These are phyloP conservation scores for Zygosaccharomyces kombuchaensis DNA, from an alignment of 805 yeast species.

Conservation along the genomic window DNA sequence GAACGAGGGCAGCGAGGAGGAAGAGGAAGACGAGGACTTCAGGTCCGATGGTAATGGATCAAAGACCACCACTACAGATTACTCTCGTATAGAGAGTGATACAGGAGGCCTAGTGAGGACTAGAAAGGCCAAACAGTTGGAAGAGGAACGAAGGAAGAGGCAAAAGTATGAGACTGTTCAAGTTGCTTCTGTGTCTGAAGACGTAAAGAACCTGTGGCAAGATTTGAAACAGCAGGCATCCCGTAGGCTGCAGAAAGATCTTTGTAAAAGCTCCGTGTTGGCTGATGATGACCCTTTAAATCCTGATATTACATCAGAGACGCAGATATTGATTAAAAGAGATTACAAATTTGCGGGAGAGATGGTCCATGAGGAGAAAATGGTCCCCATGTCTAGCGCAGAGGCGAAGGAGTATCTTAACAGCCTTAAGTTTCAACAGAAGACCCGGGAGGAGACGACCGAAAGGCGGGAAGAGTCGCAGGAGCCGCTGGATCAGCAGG, in stretches of 20 bases:
- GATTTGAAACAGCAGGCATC: conserved; percentile 41
- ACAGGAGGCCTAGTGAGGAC: conserved; percentile 67
- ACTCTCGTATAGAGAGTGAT: conserved; percentile 51
- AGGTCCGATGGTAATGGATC: conserved; percentile 37
- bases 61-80: conserved; percentile 27
- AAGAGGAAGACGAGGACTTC: conserved; percentile 34
- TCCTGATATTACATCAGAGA: conserved; percentile 27
- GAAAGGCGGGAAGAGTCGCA: conserved; percentile 23
- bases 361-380: conserved; percentile 67
- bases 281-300: conserved; percentile 12
- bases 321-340: conserved; percentile 65
- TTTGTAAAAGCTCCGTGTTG: conserved; percentile 26
- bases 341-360: conserved; percentile 90
- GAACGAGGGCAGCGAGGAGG: conserved; percentile 30
- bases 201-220: conserved; percentile 52
- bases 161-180: conserved; percentile 32
- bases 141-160: conserved; percentile 31
- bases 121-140: conserved; percentile 54
- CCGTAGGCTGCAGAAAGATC: conserved; percentile 23
- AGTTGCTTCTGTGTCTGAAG: conserved; percentile 33
- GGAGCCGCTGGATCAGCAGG: conserved; percentile 14
- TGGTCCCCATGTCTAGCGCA: conserved; percentile 72
- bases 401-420: conserved; percentile 80
- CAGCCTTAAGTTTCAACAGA: conserved; percentile 42
- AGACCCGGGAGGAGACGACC: conserved; percentile 11